Conservation (phyloP, 164 flowering plant species). For the Aristolochia californica region DNA sequence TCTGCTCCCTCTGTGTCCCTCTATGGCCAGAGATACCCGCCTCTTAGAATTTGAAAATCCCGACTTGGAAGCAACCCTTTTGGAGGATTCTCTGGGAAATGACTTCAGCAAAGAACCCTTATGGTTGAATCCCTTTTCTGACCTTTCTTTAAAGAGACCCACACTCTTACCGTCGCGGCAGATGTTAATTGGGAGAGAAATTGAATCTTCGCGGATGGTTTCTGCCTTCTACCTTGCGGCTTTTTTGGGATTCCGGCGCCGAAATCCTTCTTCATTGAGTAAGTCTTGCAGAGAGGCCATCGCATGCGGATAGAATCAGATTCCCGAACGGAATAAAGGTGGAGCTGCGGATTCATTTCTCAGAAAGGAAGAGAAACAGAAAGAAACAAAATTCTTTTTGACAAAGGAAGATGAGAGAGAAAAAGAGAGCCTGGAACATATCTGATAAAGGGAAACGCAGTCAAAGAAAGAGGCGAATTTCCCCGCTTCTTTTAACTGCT, state of each 20-base stretch:
- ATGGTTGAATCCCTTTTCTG: conserved; percentile 10
- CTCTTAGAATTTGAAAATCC: conserved; percentile 15
- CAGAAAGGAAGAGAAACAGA: background rate
- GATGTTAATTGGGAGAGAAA: conserved; percentile 32
- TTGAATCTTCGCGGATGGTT: conserved; percentile 15
- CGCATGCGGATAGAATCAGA: conserved; percentile 5
- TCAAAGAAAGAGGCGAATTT: conserved; percentile 2
- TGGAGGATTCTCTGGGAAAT: conserved; percentile 9
- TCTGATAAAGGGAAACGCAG: conserved; percentile 5
- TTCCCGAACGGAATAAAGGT: conserved; percentile 1
- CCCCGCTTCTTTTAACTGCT: conserved; percentile 8
- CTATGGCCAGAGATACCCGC: background rate
- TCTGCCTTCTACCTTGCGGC: conserved; percentile 9
- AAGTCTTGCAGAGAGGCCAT: conserved; percentile 50
- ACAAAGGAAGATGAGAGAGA: conserved; percentile 1
- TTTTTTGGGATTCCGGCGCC: conserved; percentile 12
- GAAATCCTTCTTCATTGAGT: conserved; percentile 40
- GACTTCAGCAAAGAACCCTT: conserved; percentile 17
- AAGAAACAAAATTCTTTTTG: conserved; percentile 5
- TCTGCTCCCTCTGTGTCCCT: conserved; percentile 16
- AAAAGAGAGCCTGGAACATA: background rate
- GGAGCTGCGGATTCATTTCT: conserved; percentile 2
- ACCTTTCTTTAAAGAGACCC: conserved; percentile 12
- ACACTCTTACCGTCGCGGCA: conserved; percentile 34
- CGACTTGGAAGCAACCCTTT: conserved; percentile 17